Evolutionary conservation across 805 yeast species (phyloP), one percentile per base, ranked within the genome.

Genomic region (Wickerhamomyces ciferrii): DNA sequence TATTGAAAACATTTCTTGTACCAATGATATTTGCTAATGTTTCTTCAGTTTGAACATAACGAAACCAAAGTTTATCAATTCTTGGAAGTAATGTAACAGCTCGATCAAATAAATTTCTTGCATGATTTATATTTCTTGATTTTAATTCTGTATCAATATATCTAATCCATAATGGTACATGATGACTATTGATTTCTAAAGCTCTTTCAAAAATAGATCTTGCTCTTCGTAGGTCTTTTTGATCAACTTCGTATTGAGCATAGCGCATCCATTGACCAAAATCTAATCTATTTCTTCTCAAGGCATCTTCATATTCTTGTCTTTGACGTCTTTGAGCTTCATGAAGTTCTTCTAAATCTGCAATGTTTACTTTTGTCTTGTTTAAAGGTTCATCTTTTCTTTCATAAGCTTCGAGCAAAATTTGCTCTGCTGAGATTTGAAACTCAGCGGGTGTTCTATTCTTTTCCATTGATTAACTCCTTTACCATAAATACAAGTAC

Each of bases 121-220:
- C 97, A 66, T 91, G 97, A 57, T 88, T 89, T 45, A 89, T 74
- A 54, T 84, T 88, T 50, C 80, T 77, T 35, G 75, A 71, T 50
- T 82, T 77, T 39, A 91, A 67, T 66, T 94, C 98, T 35, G 81
- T 62, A 56, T 88, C 90, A 11, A 87, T 77, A 63, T 94, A 92
- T 19, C 87, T 74, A 4, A 83, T 71, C 98, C 99, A 92, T 43
- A 92, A 63, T 5, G 96, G 90, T 2, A 91, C 81, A 60, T 84
- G 81, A 25, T 82, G 78, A 15, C 79, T 76, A 56, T 88, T 85
- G 9, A 87, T 88, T 44, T 81, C 84, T 29, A 92, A 61, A 0
- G 96, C 95, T 43, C 98, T 72, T 62, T 92, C 99, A 66, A 85
- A 86, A 6, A 94, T 72, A 0, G 97, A 87, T 46, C 98, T 70